These are phyloP conservation scores for Pichia sp. DNA, from an alignment of 1,139 yeast species.

Conservation along the genomic window DNA sequence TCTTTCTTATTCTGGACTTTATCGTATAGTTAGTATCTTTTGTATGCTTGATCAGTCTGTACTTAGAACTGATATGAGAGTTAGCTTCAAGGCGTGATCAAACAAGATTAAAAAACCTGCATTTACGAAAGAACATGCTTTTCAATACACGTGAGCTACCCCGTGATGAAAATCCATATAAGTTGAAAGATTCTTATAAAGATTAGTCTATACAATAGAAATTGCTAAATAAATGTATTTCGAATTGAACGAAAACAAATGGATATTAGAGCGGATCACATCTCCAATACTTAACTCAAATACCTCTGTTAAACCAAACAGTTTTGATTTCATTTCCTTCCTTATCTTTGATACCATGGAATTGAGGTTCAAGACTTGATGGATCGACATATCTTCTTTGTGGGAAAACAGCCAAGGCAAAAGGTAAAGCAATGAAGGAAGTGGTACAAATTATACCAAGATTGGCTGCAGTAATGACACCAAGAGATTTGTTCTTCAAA, in stretches of 20 bases:
- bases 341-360: slow-evolving; percentile 52
- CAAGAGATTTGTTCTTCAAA: slow-evolving; percentile 57
- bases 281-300: slow-evolving; percentile 20
- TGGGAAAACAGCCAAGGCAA: slow-evolving; percentile 93
- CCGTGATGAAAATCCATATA: no score
- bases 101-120: no score
- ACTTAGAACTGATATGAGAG: no score
- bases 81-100: no score
- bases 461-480: slow-evolving; percentile 61
- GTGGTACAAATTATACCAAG: slow-evolving; percentile 80
- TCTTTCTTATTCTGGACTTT: no score
- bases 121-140: no score
- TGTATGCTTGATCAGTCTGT: no score
- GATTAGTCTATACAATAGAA: neutral
- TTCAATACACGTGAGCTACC: no score
- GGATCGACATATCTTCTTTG: slow-evolving; percentile 64
- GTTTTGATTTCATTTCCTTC: slow-evolving; percentile 50
- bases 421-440: slow-evolving; percentile 81
- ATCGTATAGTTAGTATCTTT: no score
- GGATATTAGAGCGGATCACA: neutral
- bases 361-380: slow-evolving; percentile 50
- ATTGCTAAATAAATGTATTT: neutral
- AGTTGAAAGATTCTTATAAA: no score
- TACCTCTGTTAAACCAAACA: slow-evolving; percentile 90
- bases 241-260: neutral